These are phyloP conservation scores for Rhodamnia rubescens DNA, from an alignment of 345 rosid genomes.

Conservation along the genomic window DNA sequence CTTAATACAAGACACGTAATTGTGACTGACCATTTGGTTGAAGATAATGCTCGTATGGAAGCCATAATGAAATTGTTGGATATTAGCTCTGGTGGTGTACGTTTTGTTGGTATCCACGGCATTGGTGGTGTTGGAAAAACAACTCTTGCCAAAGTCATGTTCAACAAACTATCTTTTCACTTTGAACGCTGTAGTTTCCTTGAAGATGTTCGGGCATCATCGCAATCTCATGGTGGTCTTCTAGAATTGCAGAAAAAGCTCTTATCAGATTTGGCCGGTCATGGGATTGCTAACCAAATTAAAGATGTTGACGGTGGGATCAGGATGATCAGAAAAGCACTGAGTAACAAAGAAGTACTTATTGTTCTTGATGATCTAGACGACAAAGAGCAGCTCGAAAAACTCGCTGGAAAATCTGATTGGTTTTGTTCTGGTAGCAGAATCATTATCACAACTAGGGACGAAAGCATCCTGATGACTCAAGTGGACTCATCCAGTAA, in stretches of 20 bases:
- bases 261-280: neutral
- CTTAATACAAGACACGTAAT: neutral
- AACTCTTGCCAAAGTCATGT: neutral
- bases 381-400: neutral
- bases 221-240: neutral
- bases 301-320: neutral
- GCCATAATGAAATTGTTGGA: neutral
- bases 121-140: neutral
- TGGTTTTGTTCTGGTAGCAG: slow-evolving; percentile 7
- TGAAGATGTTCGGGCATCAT: slow-evolving; percentile 4
- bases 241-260: neutral
- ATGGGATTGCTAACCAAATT: neutral
- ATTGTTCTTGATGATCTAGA: neutral
- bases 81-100: neutral
- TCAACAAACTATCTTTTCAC: neutral
- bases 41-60: too few species aligned
- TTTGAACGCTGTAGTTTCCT: slow-evolving; percentile 17
- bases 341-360: neutral
- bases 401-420: neutral
- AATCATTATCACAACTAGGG: neutral
- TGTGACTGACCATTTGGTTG: neutral
- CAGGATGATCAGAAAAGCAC: neutral
- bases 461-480: neutral
- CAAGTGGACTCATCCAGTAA: too few species aligned
- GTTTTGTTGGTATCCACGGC: neutral